Base-by-base conservation (phyloP, 2,329 filamentous ascomycete species). In the Aplosporella prunicola region DNA sequence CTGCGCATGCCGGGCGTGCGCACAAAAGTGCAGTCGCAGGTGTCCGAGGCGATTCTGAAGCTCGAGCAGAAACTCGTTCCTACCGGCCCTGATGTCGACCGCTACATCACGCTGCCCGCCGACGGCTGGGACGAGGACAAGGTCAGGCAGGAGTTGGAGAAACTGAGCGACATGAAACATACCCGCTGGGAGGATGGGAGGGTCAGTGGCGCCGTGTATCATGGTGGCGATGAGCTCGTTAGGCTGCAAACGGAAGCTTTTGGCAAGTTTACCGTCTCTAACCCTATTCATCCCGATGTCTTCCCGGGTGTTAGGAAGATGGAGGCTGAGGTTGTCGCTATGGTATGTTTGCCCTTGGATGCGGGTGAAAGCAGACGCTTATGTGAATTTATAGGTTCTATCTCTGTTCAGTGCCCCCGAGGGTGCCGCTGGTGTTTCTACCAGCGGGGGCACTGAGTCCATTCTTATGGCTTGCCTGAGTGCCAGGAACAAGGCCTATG, bases 251-350 rank as follows among this genome's bases (percentile, higher is more conserved):
- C 84, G 5, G 85, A 95, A 57, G 89, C 91, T 0, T 96, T 89
- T 69, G 82, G 83, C 47, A 82, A 83, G 61, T 98, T 98, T 59
- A 89, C 87, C 34, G 91, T 98, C 20, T 76, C 87, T 25, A 98
- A 98, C 60, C 91, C 91, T 3, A 91, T 98, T 49, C 91, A 98
- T 60, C 91, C 91, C 5, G 91, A 98, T 63, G 89, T 98, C 28
- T 98, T 98, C 64, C 91, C 91, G 11, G 91, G 89, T 18, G 88
- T 98, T 35, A 73, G 91, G 52, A 98, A 98, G 74, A 98, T 98
- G 91, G 91, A 98, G 68, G 89, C 91, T 29, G 91, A 98, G 66
- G 70, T 98, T 44, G 91, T 98, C 35, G 82, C 88, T 47, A 98
- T 98, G 89, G 87, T 93, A 57, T 32, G 56, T 36, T 9, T 29